Conservation (phyloP, 2,329 filamentous ascomycete genomes). For the Decorospora gaudefroyi region DNA sequence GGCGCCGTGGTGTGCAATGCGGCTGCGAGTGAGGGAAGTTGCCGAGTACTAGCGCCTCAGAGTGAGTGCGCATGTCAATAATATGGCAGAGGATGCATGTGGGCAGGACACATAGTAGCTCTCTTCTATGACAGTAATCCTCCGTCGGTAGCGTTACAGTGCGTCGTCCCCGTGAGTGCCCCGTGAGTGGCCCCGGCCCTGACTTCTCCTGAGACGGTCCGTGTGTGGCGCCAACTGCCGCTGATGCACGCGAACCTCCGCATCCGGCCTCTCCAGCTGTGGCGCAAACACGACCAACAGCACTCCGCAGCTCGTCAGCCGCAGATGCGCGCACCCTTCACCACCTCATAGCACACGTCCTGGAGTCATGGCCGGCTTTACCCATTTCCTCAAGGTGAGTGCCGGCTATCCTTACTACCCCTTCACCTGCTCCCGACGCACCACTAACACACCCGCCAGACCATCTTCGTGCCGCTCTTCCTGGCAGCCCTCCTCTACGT, state of each 20-base stretch:
- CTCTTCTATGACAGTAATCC: too few species aligned
- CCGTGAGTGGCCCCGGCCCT: conserved; percentile 19
- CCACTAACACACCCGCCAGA: conserved; percentile 38
- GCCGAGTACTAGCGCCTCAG: conserved; percentile 23
- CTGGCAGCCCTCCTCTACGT: conserved; percentile 51
- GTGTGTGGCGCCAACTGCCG: conserved; percentile 17
- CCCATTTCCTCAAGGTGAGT: conserved; percentile 44
- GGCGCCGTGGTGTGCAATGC: conserved; percentile 19
- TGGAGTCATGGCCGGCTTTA: conserved; percentile 40
- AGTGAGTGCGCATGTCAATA: conserved; percentile 5
- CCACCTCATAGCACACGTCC: conserved; percentile 11
- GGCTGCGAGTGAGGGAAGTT: conserved; percentile 22
- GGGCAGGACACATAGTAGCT: too few species aligned
- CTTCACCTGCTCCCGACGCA: neutral
- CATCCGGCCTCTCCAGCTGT: neutral
- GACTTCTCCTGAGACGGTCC: conserved; percentile 37
- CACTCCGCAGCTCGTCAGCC: conserved; percentile 3
- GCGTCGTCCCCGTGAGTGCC: conserved; percentile 5
- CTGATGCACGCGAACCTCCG: too few species aligned
- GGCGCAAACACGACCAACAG: conserved; percentile 2
- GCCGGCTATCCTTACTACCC: conserved; percentile 1
- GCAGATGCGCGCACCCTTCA: neutral
- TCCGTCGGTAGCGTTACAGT: too few species aligned
- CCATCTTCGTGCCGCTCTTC: conserved; percentile 53
- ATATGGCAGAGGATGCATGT: neutral